Evolutionary conservation across 306 rosid species (phyloP).

Genomic region (cucumber (Cucumis sativus)): Cucumber_9930_V3 NC_026657.2:1587001-1587500

Average conservation of each 20-base stretch:
- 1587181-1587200: background rate
- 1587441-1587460: background rate
- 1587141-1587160: background rate
- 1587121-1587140: background rate
- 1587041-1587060: background rate
- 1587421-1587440: background rate
- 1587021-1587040: slow-evolving; percentile 1
- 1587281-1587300: background rate
- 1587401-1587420: background rate
- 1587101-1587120: background rate
- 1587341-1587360: background rate
- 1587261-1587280: background rate
- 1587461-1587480: background rate
- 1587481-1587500: background rate
- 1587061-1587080: background rate
- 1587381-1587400: background rate
- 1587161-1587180: background rate
- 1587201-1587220: background rate
- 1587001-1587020: slow-evolving; percentile 76
- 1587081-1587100: background rate
- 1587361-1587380: background rate
- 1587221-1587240: background rate
- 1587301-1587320: background rate
- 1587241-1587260: background rate
- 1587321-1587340: background rate